Base-by-base conservation (phyloP, 441 rosid genomes). In the Eruca vesicaria region DNA sequence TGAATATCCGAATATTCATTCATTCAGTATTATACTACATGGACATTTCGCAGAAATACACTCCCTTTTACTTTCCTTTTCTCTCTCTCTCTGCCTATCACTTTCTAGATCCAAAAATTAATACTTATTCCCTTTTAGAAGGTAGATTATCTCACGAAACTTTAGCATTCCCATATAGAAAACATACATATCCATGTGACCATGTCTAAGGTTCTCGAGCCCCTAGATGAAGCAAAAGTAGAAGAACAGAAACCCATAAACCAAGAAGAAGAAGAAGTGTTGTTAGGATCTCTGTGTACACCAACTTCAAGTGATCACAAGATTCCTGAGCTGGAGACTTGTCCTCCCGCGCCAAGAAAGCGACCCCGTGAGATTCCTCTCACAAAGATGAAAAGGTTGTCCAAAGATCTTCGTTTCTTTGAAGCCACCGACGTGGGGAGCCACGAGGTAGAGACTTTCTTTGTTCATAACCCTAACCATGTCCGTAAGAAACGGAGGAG, bases 281-380 rank as follows among this genome's bases (percentile, higher is more conserved):
- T 66, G 81, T 52, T 52, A 19, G 28, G 66, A 45, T 79, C 74
- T 48, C 10, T 73, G 8, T 63, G 53, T 69, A 79, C 82, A 36
- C 82, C 79, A 35, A 74, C 78, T 26, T 79, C 82, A 29, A 79
- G 82, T 65, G 82, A 79, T 48, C 82, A 79, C 58, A 74, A 74
- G 71, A 79, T 79, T 29, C 82, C 82, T 6, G 72, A 75, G 45
- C 16, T 68, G 9, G 75, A 79, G n/a, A 74, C 75, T 19, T 79
- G 82, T 69, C 82, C 79, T 35, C 76, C 82, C 9, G 61, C 82
- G 26, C 82, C 82, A 59, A 74, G 78, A 64, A 79, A 79, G 65
- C 26, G 75, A 50, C 75, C 71, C 28, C 75, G 75, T 62, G 78
- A 69, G 63, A 36, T 74, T 58, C 31, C 67, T 69, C 71, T 55